These are phyloP conservation scores for Carallia brachiata DNA, from an alignment of 345 rosid species.

Conservation along the genomic window DNA sequence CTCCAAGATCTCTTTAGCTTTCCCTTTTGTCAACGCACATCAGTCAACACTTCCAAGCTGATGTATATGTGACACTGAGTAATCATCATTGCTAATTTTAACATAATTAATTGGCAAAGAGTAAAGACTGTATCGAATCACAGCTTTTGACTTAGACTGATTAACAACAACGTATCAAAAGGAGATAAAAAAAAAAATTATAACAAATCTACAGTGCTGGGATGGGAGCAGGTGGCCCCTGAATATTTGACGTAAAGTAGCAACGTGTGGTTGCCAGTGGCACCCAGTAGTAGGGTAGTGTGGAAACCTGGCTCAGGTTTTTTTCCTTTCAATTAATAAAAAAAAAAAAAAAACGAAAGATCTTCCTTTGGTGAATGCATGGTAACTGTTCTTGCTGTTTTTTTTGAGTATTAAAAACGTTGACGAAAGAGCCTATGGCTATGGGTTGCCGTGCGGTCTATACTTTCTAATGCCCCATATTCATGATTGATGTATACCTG, in stretches of 20 bases:
- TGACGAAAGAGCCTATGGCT: not conserved
- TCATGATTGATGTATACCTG: no score
- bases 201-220: slow-evolving; percentile 11
- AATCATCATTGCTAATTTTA: slow-evolving; percentile 14
- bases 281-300: no score
- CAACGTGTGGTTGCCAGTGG: no score
- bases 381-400: not conserved
- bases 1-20: slow-evolving; percentile 13
- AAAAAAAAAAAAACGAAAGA: no score
- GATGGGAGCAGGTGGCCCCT: slow-evolving; percentile 24
- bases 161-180: slow-evolving; percentile 41
- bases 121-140: slow-evolving; percentile 5
- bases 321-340: no score
- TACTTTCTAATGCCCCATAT: no score
- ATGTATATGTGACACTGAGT: slow-evolving; percentile 24
- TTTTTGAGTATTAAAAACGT: slow-evolving; percentile 6
- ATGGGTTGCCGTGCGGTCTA: not conserved
- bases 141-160: slow-evolving; percentile 33
- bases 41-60: slow-evolving; percentile 26
- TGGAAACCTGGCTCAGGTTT: no score
- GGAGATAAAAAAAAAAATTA: slow-evolving; percentile 43
- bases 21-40: slow-evolving; percentile 30
- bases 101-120: not conserved
- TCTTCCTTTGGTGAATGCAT: not conserved
- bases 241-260: slow-evolving; percentile 11